Evolutionary conservation across 2,329 filamentous ascomycete species (phyloP).

Genomic region (Lecanicillium sp.): DNA sequence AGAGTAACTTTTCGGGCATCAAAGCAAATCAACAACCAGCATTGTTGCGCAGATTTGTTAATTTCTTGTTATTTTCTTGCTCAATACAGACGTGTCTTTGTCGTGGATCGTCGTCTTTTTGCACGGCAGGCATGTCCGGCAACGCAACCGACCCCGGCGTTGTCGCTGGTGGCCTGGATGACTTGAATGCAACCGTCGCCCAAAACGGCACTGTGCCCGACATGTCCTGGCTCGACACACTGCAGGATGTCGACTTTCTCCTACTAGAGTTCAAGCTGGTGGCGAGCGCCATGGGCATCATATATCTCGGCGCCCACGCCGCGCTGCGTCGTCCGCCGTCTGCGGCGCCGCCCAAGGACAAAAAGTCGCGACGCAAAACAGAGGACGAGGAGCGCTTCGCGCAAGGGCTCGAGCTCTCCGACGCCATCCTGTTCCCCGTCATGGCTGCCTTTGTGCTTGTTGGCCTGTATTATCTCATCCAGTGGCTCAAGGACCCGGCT

Average conservation of each 20-base stretch:
- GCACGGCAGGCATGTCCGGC: constrained; percentile 11
- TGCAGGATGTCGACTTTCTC: constrained; percentile 32
- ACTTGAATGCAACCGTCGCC: constrained; percentile 21
- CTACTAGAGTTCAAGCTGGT: constrained; percentile 41
- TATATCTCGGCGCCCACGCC: constrained; percentile 79
- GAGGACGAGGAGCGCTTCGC: constrained; percentile 42
- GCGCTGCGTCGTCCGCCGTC: constrained; percentile 77
- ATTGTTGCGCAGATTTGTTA: too few species aligned
- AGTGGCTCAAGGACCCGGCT: constrained; percentile 75
- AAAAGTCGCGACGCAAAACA: constrained; percentile 31
- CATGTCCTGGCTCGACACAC: constrained; percentile 19
- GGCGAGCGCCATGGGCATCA: constrained; percentile 68
- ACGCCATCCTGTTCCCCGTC: constrained; percentile 79
- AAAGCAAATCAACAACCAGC: too few species aligned
- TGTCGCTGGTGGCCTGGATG: constrained; percentile 16
- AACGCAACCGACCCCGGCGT: constrained; percentile 14
- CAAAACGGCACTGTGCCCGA: constrained; percentile 15
- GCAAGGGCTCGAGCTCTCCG: constrained; percentile 53
- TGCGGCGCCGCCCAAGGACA: constrained; percentile 53
- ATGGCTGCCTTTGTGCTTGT: constrained; percentile 65
- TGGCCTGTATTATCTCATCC: constrained; percentile 79
- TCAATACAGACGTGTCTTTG: too few species aligned
- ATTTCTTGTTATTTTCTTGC: too few species aligned
- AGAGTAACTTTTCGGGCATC: too few species aligned
- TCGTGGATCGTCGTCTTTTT: too few species aligned